A percentile compares a stretch with the other conserved stretches of the same genome.
These are phyloP conservation scores for Xylaria polymorpha DNA, from an alignment of 2,329 filamentous ascomycete species.

Conservation along the genomic window DNA sequence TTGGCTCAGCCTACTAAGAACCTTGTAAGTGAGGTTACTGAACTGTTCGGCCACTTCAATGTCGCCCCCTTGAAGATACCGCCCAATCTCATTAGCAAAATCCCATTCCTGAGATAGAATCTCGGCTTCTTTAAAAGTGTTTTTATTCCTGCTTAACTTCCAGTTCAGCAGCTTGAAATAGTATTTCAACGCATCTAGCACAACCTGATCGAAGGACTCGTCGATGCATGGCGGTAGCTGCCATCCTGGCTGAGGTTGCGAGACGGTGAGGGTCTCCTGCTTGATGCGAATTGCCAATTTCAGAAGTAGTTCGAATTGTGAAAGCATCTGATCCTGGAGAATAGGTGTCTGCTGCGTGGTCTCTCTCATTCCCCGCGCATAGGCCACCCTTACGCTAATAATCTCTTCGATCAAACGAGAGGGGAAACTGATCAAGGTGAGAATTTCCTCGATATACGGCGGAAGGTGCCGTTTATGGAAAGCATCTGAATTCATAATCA, in stretches of 20 bases:
- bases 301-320: conserved; percentile 93
- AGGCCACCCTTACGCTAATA: conserved; percentile 88
- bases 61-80: conserved; percentile 91
- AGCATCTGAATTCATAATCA: conserved; percentile 85
- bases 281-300: conserved; percentile 94
- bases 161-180: conserved; percentile 99
- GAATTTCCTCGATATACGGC: conserved; percentile 94
- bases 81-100: conserved; percentile 93
- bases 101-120: conserved; percentile 98
- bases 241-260: conserved; percentile 90
- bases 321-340: conserved; percentile 97
- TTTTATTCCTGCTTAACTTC: conserved; percentile 97
- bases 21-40: conserved; percentile 91
- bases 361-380: conserved; percentile 95
- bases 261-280: conserved; percentile 84
- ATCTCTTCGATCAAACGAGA: conserved; percentile 96
- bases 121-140: conserved; percentile 98
- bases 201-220: conserved; percentile 92
- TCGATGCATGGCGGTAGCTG: conserved; percentile 96
- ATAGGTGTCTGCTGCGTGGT: conserved; percentile 90
- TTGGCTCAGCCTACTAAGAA: conserved; percentile 84
- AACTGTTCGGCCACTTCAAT: conserved; percentile 99
- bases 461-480: conserved; percentile 92
- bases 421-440: conserved; percentile 97
- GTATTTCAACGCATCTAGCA: conserved; percentile 92